phyloP scores from a whole-genome alignment of 1,284 basidiomycete species.

The Porodaedalea pini region DNA sequence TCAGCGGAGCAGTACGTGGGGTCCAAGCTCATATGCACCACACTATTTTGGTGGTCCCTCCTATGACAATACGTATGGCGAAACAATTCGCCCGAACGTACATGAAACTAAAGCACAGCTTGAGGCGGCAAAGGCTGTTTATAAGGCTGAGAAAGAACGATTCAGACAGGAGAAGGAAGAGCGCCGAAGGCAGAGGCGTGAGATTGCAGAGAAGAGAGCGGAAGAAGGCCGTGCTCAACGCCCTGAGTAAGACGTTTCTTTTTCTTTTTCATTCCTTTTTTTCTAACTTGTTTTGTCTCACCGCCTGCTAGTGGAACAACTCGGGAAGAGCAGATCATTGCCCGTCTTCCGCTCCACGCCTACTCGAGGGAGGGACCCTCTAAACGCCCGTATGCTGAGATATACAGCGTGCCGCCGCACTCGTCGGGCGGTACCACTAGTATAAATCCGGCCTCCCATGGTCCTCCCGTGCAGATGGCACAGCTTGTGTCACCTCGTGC shows the following conservation, averaged over 20 bases:
- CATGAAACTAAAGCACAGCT: constrained; percentile 55
- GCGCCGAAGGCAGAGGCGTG: constrained; percentile 42
- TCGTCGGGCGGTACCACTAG: neutral
- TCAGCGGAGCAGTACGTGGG: neutral
- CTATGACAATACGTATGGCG: neutral
- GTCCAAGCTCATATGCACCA: neutral
- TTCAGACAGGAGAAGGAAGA: constrained; percentile 57
- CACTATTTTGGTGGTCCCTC: constrained; percentile 5
- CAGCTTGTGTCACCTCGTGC: constrained; percentile 1
- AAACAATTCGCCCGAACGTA: constrained; percentile 5
- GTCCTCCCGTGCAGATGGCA: neutral
- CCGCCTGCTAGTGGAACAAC: constrained; percentile 7
- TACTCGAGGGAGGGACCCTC: neutral
- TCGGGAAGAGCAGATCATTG: constrained; percentile 20
- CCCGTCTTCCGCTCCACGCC: constrained; percentile 11
- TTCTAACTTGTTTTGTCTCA: neutral
- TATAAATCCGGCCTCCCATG: neutral
- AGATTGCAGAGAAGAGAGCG: constrained; percentile 15
- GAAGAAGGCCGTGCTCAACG: constrained; percentile 18
- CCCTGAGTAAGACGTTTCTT: constrained; percentile 11
- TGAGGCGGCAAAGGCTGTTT: constrained; percentile 61
- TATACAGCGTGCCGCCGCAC: neutral
- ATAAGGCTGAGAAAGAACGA: constrained; percentile 64
- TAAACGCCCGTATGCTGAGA: constrained; percentile 7
- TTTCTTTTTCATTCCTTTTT: neutral